Conservation (phyloP, 495 filamentous ascomycete genomes). For the Physcia stellaris region DNA sequence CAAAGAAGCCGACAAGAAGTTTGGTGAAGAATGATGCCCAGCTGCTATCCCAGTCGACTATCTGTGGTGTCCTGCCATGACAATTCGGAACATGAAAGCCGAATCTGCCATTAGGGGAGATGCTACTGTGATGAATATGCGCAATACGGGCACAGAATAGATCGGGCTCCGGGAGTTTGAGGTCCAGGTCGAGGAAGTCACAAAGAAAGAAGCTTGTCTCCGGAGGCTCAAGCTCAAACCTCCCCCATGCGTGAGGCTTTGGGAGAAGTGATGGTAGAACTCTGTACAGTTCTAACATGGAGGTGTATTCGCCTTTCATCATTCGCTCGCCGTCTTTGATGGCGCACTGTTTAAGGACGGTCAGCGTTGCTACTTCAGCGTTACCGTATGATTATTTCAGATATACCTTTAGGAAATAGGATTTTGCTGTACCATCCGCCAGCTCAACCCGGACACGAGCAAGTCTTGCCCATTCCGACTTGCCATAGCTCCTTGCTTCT, state of each 20-base stretch:
- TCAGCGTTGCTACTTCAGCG: background rate
- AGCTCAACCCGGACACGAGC: slow-evolving; percentile 13
- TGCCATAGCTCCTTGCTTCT: slow-evolving; percentile 12
- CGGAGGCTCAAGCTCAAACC: slow-evolving; percentile 17
- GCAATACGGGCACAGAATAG: slow-evolving; percentile 27
- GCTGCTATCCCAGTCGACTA: slow-evolving; percentile 25
- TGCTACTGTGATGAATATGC: slow-evolving; percentile 24
- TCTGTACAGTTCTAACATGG: slow-evolving; percentile 28
- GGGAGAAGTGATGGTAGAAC: slow-evolving; percentile 27
- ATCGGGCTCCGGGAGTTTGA: slow-evolving; percentile 28
- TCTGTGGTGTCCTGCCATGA: slow-evolving; percentile 29
- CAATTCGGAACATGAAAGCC: slow-evolving; percentile 37
- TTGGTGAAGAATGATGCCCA: slow-evolving; percentile 32
- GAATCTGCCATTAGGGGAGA: slow-evolving; percentile 38
- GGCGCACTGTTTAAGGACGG: slow-evolving; percentile 5
- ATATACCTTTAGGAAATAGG: slow-evolving; percentile 26
- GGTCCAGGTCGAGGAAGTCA: slow-evolving; percentile 27
- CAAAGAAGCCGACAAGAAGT: slow-evolving; percentile 3
- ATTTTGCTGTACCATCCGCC: slow-evolving; percentile 16
- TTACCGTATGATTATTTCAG: background rate
- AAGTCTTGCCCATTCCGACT: slow-evolving; percentile 18
- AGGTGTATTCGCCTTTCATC: slow-evolving; percentile 32
- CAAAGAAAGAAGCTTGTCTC: slow-evolving; percentile 33
- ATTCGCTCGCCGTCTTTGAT: slow-evolving; percentile 18
- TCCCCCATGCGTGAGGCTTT: slow-evolving; percentile 31